phyloP scores from a whole-genome alignment of 331 rosid species.

The Rhamnella rubrinervis region DNA sequence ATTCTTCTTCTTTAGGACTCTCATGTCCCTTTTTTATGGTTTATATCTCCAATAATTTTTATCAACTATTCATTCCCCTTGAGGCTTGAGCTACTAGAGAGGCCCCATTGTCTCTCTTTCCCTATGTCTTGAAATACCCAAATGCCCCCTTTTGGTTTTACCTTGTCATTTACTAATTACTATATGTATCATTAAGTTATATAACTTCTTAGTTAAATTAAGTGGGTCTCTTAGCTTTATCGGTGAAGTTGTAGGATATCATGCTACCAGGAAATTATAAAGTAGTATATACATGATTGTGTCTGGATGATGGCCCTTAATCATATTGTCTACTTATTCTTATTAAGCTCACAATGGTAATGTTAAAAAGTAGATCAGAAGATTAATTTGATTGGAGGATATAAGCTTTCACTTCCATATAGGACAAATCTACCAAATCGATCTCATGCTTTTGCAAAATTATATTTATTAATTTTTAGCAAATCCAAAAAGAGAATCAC shows the following conservation, averaged over 20 bases:
- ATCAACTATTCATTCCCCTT: slow-evolving; percentile 28
- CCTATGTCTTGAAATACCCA: neutral
- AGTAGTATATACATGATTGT: neutral
- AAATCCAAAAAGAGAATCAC: slow-evolving; percentile 36
- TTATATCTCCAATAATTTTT: neutral
- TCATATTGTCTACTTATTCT: too few relatives aligned
- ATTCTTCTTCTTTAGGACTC: slow-evolving; percentile 51
- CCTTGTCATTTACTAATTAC: neutral
- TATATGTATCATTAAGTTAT: too few relatives aligned
- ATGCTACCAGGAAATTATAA: neutral
- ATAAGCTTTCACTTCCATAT: slow-evolving; percentile 33
- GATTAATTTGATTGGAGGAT: slow-evolving; percentile 23
- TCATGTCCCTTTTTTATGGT: slow-evolving; percentile 38
- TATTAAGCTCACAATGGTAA: too few relatives aligned
- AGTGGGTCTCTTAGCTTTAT: neutral
- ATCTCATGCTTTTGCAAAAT: slow-evolving; percentile 17
- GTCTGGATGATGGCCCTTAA: too few relatives aligned
- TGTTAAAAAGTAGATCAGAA: neutral
- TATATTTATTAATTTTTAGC: slow-evolving; percentile 4
- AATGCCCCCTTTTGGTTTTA: neutral
- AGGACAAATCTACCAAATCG: slow-evolving; percentile 47
- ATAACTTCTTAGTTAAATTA: too few relatives aligned
- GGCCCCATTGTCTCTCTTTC: slow-evolving; percentile 21
- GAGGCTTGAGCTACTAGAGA: slow-evolving; percentile 19
- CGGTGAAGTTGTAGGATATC: neutral